phyloP scores from a whole-genome alignment of 2,329 filamentous ascomycete genomes.

The Nigrograna mackinnonii region DNA sequence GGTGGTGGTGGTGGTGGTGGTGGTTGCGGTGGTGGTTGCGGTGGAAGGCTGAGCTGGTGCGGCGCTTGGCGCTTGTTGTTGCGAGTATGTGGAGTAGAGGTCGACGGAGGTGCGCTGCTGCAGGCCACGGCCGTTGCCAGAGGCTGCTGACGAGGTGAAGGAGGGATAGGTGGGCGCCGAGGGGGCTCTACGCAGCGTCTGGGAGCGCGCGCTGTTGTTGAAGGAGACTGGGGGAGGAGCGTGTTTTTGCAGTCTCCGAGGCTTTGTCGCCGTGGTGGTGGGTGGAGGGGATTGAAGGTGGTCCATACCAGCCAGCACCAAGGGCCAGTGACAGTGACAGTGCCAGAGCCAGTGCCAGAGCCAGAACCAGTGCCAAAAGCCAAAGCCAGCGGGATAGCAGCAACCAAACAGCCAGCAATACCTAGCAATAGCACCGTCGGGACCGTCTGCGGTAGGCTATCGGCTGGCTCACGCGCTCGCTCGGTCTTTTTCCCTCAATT shows the following conservation, averaged over 20 bases:
- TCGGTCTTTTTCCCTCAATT: no score
- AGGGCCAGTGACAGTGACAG: no score
- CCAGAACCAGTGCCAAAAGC: background rate
- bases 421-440: no score
- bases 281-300: background rate
- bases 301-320: background rate
- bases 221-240: constrained; percentile 17
- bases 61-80: no score
- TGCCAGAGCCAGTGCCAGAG: no score
- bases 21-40: constrained; percentile 28
- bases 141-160: constrained; percentile 14
- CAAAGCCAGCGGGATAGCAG: background rate
- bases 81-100: no score
- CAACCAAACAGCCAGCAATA: background rate
- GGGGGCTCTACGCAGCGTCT: constrained; percentile 21
- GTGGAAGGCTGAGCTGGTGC: no score
- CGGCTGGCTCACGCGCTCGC: no score
- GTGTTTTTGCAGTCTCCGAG: background rate
- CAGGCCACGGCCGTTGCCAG: no score
- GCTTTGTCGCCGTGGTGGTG: background rate
- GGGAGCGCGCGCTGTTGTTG: constrained; percentile 15
- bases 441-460: no score
- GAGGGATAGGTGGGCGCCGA: constrained; percentile 29
- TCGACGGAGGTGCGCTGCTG: no score
- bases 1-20: constrained; percentile 10